These are phyloP conservation scores for Lactifluus subvellereus DNA, from an alignment of 768 basidiomycete species.

Conservation along the genomic window DNA sequence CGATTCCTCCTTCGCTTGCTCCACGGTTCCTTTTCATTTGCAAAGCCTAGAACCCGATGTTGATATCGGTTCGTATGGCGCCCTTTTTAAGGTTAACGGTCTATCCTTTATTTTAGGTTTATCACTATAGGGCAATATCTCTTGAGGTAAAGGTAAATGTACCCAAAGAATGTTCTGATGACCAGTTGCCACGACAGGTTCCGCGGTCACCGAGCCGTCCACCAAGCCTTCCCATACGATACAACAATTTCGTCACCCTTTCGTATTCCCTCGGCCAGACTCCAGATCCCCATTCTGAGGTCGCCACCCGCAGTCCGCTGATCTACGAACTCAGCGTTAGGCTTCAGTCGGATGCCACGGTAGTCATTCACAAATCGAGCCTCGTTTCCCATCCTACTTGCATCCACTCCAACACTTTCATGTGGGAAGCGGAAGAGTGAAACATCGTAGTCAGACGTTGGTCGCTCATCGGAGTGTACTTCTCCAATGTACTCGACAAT, in stretches of 20 bases:
- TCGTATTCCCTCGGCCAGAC: slow-evolving; percentile 47
- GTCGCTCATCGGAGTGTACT: slow-evolving; percentile 72
- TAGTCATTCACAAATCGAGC: slow-evolving; percentile 90
- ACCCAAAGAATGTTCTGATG: slow-evolving; percentile 1
- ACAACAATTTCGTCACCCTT: slow-evolving; percentile 85
- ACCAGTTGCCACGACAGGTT: slow-evolving; percentile 4
- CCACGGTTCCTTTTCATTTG: slow-evolving; percentile 3
- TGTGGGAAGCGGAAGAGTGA: slow-evolving; percentile 59
- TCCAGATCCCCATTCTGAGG: slow-evolving; percentile 75
- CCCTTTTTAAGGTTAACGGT: slow-evolving; percentile 12
- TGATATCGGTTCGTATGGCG: slow-evolving; percentile 2
- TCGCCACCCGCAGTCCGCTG: slow-evolving; percentile 49
- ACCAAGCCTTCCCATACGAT: slow-evolving; percentile 86
- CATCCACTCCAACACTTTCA: slow-evolving; percentile 74
- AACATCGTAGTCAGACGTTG: slow-evolving; percentile 80
- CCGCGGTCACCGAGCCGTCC: slow-evolving; percentile 44
- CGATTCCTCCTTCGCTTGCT: slow-evolving; percentile 1
- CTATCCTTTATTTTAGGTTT: slow-evolving; percentile 18
- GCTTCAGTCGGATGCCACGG: slow-evolving; percentile 61
- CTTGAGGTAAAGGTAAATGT: slow-evolving; percentile 1
- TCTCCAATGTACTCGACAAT: slow-evolving; percentile 82
- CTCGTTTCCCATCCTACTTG: slow-evolving; percentile 72
- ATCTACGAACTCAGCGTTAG: slow-evolving; percentile 70
- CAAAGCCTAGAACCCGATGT: slow-evolving; percentile 8
- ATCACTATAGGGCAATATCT: slow-evolving; percentile 4